Conservation (phyloP, 1,284 basidiomycete species). For the Earliella scabrosa region DNA sequence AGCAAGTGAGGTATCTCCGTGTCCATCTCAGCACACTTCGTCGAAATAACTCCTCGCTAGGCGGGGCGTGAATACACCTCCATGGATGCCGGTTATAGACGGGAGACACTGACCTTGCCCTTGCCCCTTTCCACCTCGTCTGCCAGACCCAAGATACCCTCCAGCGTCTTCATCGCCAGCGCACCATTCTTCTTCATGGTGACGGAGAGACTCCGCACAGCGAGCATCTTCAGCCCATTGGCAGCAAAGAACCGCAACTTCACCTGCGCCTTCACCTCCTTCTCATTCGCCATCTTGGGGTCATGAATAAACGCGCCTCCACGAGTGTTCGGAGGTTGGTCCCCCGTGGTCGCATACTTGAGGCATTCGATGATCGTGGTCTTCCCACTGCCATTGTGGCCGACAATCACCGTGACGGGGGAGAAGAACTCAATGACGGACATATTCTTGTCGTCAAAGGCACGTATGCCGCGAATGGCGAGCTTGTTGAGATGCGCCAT, state of each 20-base stretch:
- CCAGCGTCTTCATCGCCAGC: constrained; percentile 97
- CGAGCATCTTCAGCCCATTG: constrained; percentile 89
- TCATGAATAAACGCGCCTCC: constrained; percentile 99
- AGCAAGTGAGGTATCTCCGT: constrained; percentile 89
- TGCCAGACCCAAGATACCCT: constrained; percentile 86
- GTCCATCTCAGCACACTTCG: constrained; percentile 97
- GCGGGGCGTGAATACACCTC: constrained; percentile 3
- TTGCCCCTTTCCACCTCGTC: constrained; percentile 62
- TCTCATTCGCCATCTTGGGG: constrained; percentile 98
- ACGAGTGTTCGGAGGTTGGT: constrained; percentile 96
- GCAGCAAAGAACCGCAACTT: constrained; percentile 93
- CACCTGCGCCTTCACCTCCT: constrained; percentile 98
- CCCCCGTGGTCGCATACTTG: constrained; percentile 98
- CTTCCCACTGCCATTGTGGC: constrained; percentile 98
- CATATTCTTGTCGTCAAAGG: constrained; percentile 94
- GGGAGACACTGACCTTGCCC: constrained; percentile 64
- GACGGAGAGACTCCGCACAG: constrained; percentile 91
- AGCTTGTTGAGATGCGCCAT: constrained; percentile 92
- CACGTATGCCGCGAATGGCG: constrained; percentile 85
- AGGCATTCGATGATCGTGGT: constrained; percentile 99
- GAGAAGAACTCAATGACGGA: constrained; percentile 97
- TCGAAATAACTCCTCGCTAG: constrained; percentile 88
- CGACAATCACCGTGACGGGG: constrained; percentile 98
- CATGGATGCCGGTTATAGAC: neutral
- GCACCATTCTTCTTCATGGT: constrained; percentile 88